Evolutionary conservation across 2,329 filamentous ascomycete genomes (phyloP).

Genomic region (Bisporella sp.): DNA sequence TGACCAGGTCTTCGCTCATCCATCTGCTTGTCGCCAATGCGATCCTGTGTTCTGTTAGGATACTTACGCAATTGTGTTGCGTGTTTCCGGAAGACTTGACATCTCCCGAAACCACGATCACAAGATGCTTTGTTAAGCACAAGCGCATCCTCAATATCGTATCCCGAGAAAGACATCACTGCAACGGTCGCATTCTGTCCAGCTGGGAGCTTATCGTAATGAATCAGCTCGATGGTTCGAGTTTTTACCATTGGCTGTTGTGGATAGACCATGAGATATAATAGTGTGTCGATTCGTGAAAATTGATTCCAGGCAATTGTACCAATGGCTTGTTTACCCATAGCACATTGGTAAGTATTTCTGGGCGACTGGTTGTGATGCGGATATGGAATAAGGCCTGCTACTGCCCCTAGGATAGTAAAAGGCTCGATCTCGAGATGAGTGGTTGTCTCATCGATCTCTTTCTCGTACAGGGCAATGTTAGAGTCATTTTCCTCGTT

Average conservation of each 20-base stretch:
- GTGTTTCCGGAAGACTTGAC: slow-evolving; percentile 97
- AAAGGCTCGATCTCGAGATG: slow-evolving; percentile 98
- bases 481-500: slow-evolving; percentile 98
- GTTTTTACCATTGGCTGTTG: slow-evolving; percentile 97
- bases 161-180: slow-evolving; percentile 98
- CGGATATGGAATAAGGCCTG: slow-evolving; percentile 92
- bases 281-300: slow-evolving; percentile 88
- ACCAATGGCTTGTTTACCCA: slow-evolving; percentile 99
- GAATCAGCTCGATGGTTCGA: slow-evolving; percentile 90
- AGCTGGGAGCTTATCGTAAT: slow-evolving; percentile 94
- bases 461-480: slow-evolving; percentile 81
- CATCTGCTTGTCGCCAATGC: slow-evolving; percentile 52
- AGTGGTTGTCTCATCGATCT: slow-evolving; percentile 77
- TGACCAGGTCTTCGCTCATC: slow-evolving; percentile 48
- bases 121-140: slow-evolving; percentile 95
- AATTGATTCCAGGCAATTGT: slow-evolving; percentile 98
- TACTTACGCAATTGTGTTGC: slow-evolving; percentile 82
- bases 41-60: slow-evolving; percentile 67
- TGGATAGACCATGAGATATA: slow-evolving; percentile 96
- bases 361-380: slow-evolving; percentile 98
- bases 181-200: slow-evolving; percentile 96
- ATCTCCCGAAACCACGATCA: slow-evolving; percentile 91
- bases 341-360: slow-evolving; percentile 98
- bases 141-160: slow-evolving; percentile 97
- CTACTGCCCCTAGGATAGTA: slow-evolving; percentile 90